Conservation (phyloP, 2,329 filamentous ascomycete genomes). For the Epichloe aotearoae region DNA sequence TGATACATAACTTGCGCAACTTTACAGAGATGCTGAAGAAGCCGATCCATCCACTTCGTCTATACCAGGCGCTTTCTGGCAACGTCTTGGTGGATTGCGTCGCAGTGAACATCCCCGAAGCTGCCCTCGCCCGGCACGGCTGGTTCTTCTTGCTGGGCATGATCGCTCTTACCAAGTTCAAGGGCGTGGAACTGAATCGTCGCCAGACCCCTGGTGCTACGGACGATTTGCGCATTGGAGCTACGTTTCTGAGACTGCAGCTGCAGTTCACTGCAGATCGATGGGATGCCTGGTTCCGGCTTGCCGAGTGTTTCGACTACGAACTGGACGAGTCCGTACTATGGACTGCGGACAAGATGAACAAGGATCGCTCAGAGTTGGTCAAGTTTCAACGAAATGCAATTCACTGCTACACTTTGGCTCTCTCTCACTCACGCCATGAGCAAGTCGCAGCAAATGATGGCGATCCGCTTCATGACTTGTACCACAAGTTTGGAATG, state of each 20-base stretch:
- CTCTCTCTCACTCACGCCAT: constrained; percentile 40
- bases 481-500: constrained; percentile 49
- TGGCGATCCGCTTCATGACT: constrained; percentile 40
- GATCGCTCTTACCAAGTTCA: constrained; percentile 78
- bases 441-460: constrained; percentile 31
- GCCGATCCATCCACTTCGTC: constrained; percentile 65
- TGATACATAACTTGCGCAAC: constrained; percentile 78
- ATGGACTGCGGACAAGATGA: constrained; percentile 85
- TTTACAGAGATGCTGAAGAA: constrained; percentile 71
- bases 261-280: constrained; percentile 68
- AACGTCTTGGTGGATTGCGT: constrained; percentile 61
- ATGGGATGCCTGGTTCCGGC: constrained; percentile 85
- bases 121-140: constrained; percentile 61
- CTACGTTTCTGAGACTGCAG: constrained; percentile 68
- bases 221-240: constrained; percentile 71
- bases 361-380: constrained; percentile 64
- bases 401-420: constrained; percentile 65
- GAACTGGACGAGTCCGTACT: constrained; percentile 78
- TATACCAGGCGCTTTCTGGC: constrained; percentile 73
- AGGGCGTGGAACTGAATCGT: constrained; percentile 54
- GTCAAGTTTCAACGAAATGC: constrained; percentile 64
- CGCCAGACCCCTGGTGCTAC: constrained; percentile 66
- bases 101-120: constrained; percentile 54
- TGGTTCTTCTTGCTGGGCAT: constrained; percentile 91
- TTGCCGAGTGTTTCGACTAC: constrained; percentile 77